Evolutionary conservation across 495 filamentous ascomycete genomes (phyloP).

Genomic region (Penicillium lagena): DNA sequence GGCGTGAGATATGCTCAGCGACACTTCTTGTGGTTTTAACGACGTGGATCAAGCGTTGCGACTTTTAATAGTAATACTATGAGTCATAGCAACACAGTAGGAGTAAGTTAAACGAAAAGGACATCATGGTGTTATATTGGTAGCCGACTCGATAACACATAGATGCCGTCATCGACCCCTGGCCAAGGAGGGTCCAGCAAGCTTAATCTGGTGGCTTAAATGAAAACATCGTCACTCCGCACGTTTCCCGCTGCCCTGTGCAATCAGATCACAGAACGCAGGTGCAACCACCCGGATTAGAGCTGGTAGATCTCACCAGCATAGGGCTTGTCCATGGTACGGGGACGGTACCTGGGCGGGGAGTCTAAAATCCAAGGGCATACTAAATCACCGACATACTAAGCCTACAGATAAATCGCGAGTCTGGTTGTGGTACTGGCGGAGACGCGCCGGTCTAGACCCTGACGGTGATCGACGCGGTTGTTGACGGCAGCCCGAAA

Average conservation of each 20-base stretch:
- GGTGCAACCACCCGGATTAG: constrained; percentile 19
- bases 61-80: too few species aligned
- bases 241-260: not conserved
- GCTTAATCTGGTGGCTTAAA: constrained; percentile 1
- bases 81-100: too few species aligned
- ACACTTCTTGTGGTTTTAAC: not conserved
- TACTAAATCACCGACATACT: not conserved
- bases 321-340: constrained; percentile 8
- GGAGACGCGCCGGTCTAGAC: constrained; percentile 4
- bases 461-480: not conserved
- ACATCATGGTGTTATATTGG: constrained; percentile 10
- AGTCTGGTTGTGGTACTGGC: constrained; percentile 3
- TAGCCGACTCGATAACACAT: not conserved
- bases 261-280: not conserved
- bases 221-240: constrained; percentile 12
- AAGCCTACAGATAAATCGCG: not conserved
- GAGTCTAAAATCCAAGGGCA: constrained; percentile 6
- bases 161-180: constrained; percentile 26
- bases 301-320: not conserved
- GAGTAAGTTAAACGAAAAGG: not conserved
- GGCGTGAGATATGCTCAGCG: constrained; percentile 5
- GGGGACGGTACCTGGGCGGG: constrained; percentile 8
- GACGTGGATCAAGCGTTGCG: too few species aligned
- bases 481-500: constrained; percentile 13
- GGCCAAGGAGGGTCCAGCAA: not conserved